Evolutionary conservation across 768 basidiomycete species (phyloP), one percentile per base, ranked within the genome.

Genomic region (Leucogyrophana mollusca): DNA sequence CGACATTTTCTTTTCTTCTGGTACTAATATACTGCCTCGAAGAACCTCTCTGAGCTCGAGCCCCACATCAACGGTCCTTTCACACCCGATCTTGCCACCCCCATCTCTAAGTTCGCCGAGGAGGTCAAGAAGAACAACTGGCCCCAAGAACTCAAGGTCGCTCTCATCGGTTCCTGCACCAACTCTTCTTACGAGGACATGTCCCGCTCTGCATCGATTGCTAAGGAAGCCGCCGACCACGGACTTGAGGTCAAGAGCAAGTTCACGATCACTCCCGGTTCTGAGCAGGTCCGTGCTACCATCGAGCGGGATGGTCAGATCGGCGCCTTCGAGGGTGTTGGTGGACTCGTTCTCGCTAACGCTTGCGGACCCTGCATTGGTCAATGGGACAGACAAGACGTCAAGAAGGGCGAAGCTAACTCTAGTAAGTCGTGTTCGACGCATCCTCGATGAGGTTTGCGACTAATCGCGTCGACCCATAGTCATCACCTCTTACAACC

Each of bases 181-280:
- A 99, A 99, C 82, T 98, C 96, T 38, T 98, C 96, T 25, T 99
- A 99, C 66, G 96, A 99, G 74, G 96, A 99, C 72, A 96, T 98
- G 95, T 88, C 93, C 30, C 93, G 96, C 64, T 90, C 95, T 32
- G 95, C 93, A 22, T 88, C 88, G 36, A 96, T 99, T 64, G 93
- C 90, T 55, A 79, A 78, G 58, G 85, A 99, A 68, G 96, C 96
- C 50, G 70, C 83, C 41, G 76, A 76, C 5, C 95, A 95, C 62
- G 96, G 96, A 56, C 78, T 97, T 40, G 73, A 79, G 49, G 79
- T 84, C 65, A 90, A 94, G 82, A 91, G 90, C 74, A 83, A 85
- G 73, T 98, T 96, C 82, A 98, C 93, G 48, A 87, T 99, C 69
- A 97, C 96, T 48, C 96, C 96, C 52, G 96, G 96, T 67, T 93